Conservation (phyloP, 495 filamentous ascomycete genomes). For the Platismatia glauca region DNA sequence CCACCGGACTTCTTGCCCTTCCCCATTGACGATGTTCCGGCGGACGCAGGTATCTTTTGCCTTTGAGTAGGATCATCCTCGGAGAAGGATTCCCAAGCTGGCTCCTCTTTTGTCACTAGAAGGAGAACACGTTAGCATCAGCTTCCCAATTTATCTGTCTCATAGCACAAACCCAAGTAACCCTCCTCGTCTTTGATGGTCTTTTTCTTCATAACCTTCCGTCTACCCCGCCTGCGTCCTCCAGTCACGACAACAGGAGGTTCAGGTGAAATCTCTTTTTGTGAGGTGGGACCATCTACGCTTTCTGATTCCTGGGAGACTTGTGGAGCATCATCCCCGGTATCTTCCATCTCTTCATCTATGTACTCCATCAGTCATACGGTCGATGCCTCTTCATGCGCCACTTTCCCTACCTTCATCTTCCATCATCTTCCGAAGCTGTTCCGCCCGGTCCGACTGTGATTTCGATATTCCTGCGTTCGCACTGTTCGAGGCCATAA, state of each 20-base stretch:
- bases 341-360: constrained; percentile 44
- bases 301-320: constrained; percentile 33
- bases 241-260: constrained; percentile 36
- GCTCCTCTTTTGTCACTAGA: constrained; percentile 82
- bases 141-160: too few species aligned
- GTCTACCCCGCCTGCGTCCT: constrained; percentile 68
- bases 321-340: constrained; percentile 26
- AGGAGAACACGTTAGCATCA: constrained; percentile 10
- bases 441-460: constrained; percentile 62
- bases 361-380: constrained; percentile 2
- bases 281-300: constrained; percentile 36
- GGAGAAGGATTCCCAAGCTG: constrained; percentile 90
- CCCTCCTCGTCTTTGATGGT: constrained; percentile 87
- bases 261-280: constrained; percentile 41
- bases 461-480: constrained; percentile 38
- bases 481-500: constrained; percentile 36
- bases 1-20: constrained; percentile 47
- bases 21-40: constrained; percentile 18
- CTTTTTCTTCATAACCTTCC: constrained; percentile 83
- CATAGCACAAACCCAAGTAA: constrained; percentile 62
- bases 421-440: constrained; percentile 80
- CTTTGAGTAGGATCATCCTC: constrained; percentile 74
- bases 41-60: constrained; percentile 40
- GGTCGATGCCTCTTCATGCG: constrained; percentile 7
- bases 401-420: constrained; percentile 52